phyloP scores from a whole-genome alignment of 306 rosid species.

The Senna tora region DNA sequence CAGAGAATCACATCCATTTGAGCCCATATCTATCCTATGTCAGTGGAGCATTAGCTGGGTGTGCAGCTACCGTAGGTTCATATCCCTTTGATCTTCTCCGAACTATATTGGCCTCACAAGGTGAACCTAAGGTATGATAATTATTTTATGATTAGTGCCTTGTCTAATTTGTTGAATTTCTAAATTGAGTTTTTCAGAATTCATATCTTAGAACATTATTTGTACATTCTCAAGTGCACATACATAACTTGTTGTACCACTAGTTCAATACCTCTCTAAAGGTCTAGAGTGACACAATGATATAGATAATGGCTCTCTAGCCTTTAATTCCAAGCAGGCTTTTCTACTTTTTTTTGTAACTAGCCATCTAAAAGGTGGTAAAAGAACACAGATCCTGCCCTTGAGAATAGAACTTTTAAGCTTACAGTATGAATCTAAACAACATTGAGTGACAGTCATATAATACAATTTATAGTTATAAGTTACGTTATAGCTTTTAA shows the following conservation, averaged over 20 bases:
- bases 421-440: background rate
- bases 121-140: slow-evolving; percentile 86
- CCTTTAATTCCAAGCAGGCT: background rate
- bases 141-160: slow-evolving; percentile 14
- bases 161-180: background rate
- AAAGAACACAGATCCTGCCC: background rate
- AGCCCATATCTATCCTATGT: slow-evolving; percentile 88
- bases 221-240: background rate
- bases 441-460: background rate
- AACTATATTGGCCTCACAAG: slow-evolving; percentile 95
- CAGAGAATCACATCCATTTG: slow-evolving; percentile 80
- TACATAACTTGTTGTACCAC: background rate
- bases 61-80: slow-evolving; percentile 94
- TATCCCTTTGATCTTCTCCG: slow-evolving; percentile 96
- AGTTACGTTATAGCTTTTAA: background rate
- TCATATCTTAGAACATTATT: background rate
- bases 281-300: background rate
- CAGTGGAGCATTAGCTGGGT: slow-evolving; percentile 92
- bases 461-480: background rate
- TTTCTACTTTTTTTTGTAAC: background rate
- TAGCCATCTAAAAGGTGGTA: background rate
- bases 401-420: background rate
- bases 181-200: background rate
- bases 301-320: background rate
- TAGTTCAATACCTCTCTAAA: background rate